phyloP scores from a whole-genome alignment of 179 eudicot species.

The Silene noctiflora region DNA sequence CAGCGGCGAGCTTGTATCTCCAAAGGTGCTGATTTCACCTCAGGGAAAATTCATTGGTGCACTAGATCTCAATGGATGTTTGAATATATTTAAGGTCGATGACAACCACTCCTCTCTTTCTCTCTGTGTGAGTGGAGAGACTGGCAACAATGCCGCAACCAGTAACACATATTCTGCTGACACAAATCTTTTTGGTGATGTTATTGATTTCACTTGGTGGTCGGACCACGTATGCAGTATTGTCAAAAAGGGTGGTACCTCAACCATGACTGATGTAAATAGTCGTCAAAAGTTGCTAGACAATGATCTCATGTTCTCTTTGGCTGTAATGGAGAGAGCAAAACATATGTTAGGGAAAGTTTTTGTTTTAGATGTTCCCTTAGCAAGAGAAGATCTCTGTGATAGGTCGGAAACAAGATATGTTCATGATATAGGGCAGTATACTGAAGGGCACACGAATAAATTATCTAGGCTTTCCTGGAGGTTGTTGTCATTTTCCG shows the following conservation, averaged over 20 bases:
- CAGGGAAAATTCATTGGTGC: conserved; percentile 62
- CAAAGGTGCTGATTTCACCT: conserved; percentile 78
- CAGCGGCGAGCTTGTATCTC: conserved; percentile 51
- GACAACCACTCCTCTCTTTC: conserved; percentile 40
- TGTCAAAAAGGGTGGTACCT: conserved; percentile 52
- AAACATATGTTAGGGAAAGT: conserved; percentile 44
- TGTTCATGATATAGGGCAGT: conserved; percentile 36
- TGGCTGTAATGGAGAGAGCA: conserved; percentile 65
- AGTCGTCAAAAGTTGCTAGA: conserved; percentile 38
- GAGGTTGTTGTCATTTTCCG: conserved; percentile 63
- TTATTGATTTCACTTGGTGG: conserved; percentile 95
- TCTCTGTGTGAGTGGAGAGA: conserved; percentile 37
- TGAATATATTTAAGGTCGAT: conserved; percentile 55
- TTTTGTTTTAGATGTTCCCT: conserved; percentile 62
- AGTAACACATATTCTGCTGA: conserved; percentile 26
- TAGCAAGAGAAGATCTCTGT: conserved; percentile 37
- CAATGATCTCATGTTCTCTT: conserved; percentile 45
- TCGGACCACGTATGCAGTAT: conserved; percentile 61
- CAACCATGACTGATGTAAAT: conserved; percentile 52
- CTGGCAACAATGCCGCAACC: conserved; percentile 18
- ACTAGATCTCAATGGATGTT: conserved; percentile 65
- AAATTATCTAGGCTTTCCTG: conserved; percentile 47
- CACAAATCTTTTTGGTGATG: conserved; percentile 36
- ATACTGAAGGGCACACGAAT: conserved; percentile 34
- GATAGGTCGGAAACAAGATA: conserved; percentile 29